A percentile compares a stretch with the other conserved stretches of the same genome.
These are phyloP conservation scores for Volvariella volvacea DNA, from an alignment of 1,284 basidiomycete species.

Conservation along the genomic window DNA sequence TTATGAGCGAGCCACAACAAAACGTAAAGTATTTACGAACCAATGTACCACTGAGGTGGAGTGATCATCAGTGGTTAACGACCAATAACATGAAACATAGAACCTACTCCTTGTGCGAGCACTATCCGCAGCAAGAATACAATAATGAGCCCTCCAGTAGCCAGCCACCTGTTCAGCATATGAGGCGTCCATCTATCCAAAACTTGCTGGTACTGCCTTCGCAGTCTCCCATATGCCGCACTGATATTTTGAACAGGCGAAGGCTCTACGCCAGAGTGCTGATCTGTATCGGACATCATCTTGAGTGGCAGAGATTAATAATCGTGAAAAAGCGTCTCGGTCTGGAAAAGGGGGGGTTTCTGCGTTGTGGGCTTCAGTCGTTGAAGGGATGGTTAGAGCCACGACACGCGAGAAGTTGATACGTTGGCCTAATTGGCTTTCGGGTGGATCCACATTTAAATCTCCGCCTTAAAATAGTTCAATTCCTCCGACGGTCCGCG, in stretches of 20 bases:
- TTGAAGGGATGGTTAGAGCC: not conserved
- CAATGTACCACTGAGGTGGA: slow-evolving; percentile 80
- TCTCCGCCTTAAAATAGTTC: too few relatives aligned
- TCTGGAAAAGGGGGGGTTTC: not conserved
- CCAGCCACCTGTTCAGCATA: slow-evolving; percentile 84
- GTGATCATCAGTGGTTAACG: slow-evolving; percentile 12
- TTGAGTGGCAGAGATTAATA: slow-evolving; percentile 5
- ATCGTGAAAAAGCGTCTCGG: slow-evolving; percentile 15
- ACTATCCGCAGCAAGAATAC: slow-evolving; percentile 88
- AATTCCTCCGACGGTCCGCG: too few relatives aligned
- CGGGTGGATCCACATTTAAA: too few relatives aligned
- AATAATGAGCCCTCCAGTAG: slow-evolving; percentile 64
- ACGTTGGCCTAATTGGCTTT: too few relatives aligned
- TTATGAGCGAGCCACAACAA: slow-evolving; percentile 3
- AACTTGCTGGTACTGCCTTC: slow-evolving; percentile 74
- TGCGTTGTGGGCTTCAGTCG: not conserved
- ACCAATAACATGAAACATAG: not conserved
- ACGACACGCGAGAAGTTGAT: too few relatives aligned
- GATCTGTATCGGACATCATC: slow-evolving; percentile 43
- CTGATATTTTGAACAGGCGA: slow-evolving; percentile 47
- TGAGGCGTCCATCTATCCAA: slow-evolving; percentile 92
- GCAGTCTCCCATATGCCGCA: slow-evolving; percentile 41
- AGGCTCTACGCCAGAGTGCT: slow-evolving; percentile 30
- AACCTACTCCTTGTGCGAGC: slow-evolving; percentile 82
- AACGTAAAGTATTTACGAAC: slow-evolving; percentile 34